Evolutionary conservation across 2,329 filamentous ascomycete species (phyloP).

Genomic region (Nemania sp.): DNA sequence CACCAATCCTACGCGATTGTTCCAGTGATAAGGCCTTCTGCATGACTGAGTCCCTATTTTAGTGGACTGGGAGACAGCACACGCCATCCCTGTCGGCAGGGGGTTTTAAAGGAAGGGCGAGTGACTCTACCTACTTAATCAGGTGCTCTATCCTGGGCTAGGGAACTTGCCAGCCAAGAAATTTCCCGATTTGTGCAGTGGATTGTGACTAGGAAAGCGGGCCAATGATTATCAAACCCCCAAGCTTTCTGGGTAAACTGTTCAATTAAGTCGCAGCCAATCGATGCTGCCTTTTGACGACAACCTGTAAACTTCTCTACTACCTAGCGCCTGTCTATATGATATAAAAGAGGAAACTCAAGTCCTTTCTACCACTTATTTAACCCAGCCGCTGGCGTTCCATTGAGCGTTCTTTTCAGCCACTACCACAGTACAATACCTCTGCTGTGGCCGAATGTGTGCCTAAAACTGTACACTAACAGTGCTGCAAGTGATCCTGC

Average conservation of each 20-base stretch:
- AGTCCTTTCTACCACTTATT: not conserved
- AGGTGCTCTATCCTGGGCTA: conserved; percentile 3
- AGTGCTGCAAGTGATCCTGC: conserved; percentile 22
- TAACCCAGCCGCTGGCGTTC: not conserved
- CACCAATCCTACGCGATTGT: not conserved
- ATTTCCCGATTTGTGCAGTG: conserved; percentile 19
- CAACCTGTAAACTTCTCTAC: not conserved
- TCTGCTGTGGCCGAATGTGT: not conserved
- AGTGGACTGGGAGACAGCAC: conserved; percentile 6
- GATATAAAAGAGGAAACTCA: not conserved
- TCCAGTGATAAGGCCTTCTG: conserved; percentile 7
- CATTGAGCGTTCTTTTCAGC: too few species aligned
- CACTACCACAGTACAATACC: too few species aligned
- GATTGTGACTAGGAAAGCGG: conserved; percentile 1
- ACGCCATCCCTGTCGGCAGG: conserved; percentile 13
- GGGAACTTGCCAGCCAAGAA: not conserved
- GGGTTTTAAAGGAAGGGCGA: conserved; percentile 13
- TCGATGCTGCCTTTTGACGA: not conserved
- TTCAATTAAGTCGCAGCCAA: conserved; percentile 2
- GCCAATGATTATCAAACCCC: not conserved
- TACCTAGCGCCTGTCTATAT: not conserved
- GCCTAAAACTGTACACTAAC: not conserved
- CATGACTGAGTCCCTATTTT: conserved; percentile 15
- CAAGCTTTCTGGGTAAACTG: too few species aligned
- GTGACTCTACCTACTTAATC: conserved; percentile 18